Conservation (phyloP, 768 basidiomycete genomes). For the Mycena olivaceomarginata region DNA sequence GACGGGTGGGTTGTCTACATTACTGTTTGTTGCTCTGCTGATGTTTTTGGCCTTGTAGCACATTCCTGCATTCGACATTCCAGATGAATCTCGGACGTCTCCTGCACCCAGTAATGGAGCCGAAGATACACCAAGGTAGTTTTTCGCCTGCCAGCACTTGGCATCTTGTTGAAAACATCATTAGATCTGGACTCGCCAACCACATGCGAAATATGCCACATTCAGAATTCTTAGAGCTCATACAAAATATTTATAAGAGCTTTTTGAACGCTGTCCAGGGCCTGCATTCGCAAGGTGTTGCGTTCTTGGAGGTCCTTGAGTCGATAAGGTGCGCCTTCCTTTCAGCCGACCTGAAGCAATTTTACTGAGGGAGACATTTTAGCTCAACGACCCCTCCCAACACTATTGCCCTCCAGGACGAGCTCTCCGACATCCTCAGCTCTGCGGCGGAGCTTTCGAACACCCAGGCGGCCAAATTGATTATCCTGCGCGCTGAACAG, state of each 20-base stretch:
- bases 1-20: slow-evolving; percentile 68
- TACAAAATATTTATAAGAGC: slow-evolving; percentile 75
- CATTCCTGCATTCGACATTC: slow-evolving; percentile 72
- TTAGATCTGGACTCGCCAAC: slow-evolving; percentile 68
- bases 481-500: slow-evolving; percentile 85
- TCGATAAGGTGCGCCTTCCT: slow-evolving; percentile 56
- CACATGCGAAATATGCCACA: slow-evolving; percentile 83
- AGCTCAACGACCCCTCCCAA: slow-evolving; percentile 65
- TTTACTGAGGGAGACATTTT: slow-evolving; percentile 16
- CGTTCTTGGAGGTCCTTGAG: slow-evolving; percentile 78
- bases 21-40: slow-evolving; percentile 7
- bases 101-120: slow-evolving; percentile 33
- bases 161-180: background rate
- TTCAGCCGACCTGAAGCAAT: background rate
- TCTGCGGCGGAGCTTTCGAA: slow-evolving; percentile 92
- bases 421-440: slow-evolving; percentile 85
- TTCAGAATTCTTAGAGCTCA: slow-evolving; percentile 77
- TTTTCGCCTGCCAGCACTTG: background rate
- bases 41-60: slow-evolving; percentile 37
- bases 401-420: slow-evolving; percentile 72
- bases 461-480: slow-evolving; percentile 85
- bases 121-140: slow-evolving; percentile 30
- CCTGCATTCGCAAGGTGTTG: slow-evolving; percentile 74
- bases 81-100: slow-evolving; percentile 62
- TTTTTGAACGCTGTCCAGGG: slow-evolving; percentile 82